phyloP scores from a whole-genome alignment of 306 rosid species.

The Acacia crassicarpa region DNA sequence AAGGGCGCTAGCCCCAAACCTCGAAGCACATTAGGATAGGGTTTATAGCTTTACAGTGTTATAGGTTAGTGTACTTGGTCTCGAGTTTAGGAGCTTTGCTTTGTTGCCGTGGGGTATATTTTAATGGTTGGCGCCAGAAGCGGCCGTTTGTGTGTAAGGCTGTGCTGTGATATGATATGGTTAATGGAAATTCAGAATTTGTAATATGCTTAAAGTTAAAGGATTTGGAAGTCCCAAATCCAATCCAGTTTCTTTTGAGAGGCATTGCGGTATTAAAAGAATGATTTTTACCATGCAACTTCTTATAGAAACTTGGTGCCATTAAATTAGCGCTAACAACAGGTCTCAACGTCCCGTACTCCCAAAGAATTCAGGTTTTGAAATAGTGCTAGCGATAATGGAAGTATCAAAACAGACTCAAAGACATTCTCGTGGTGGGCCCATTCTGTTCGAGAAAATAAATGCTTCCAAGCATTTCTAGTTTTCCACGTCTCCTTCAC shows the following conservation, averaged over 20 bases:
- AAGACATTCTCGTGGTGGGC: background rate
- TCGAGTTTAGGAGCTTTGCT: background rate
- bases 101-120: background rate
- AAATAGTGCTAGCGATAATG: background rate
- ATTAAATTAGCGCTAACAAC: background rate
- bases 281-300: background rate
- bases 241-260: background rate
- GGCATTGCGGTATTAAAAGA: background rate
- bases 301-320: slow-evolving; percentile 25
- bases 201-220: background rate
- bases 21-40: slow-evolving; percentile 33
- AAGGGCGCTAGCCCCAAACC: slow-evolving; percentile 26
- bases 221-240: background rate
- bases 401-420: too few relatives aligned
- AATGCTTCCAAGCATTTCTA: background rate
- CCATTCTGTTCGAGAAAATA: background rate
- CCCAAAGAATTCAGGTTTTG: background rate
- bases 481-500: background rate
- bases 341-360: background rate
- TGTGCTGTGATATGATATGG: background rate
- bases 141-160: slow-evolving; percentile 7
- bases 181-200: background rate
- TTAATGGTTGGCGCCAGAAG: slow-evolving; percentile 2
- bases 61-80: background rate
- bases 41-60: background rate